These are phyloP conservation scores for Anthracocystis setariae DNA, from an alignment of 1,284 basidiomycete genomes.

Conservation along the genomic window DNA sequence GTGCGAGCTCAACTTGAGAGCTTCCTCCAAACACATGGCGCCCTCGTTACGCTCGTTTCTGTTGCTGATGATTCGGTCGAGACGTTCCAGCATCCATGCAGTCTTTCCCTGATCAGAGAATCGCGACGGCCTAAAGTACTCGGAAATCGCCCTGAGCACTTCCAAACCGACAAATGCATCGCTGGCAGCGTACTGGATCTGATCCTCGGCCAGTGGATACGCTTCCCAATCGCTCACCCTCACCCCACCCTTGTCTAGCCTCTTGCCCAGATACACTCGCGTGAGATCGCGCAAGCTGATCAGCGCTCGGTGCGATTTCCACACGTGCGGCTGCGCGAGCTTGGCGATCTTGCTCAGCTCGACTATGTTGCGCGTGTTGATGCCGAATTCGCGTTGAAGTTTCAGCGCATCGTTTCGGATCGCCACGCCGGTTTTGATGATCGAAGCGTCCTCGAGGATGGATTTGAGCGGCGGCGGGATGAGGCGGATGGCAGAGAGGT, in stretches of 20 bases:
- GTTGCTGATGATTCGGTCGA: conserved; percentile 7
- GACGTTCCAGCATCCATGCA: conserved; percentile 8
- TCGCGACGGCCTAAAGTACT: conserved; percentile 10
- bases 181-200: conserved; percentile 59
- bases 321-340: conserved; percentile 35
- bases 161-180: conserved; percentile 58
- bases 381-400: conserved; percentile 53
- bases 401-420: conserved; percentile 55
- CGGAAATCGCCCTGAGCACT: conserved; percentile 37
- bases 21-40: conserved; percentile 16
- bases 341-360: conserved; percentile 53
- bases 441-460: conserved; percentile 39
- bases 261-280: conserved; percentile 44
- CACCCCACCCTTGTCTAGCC: conserved; percentile 48
- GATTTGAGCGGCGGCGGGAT: conserved; percentile 21
- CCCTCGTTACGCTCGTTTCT: too few species aligned
- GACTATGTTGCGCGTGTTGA: conserved; percentile 37
- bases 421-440: conserved; percentile 57
- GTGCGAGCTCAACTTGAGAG: conserved; percentile 28
- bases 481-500: conserved; percentile 46
- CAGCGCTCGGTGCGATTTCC: conserved; percentile 22
- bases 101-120: background rate
- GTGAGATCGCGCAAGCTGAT: conserved; percentile 56
- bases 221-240: conserved; percentile 52
- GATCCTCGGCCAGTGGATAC: conserved; percentile 26